These are phyloP conservation scores for Rhizophora mangle DNA, from an alignment of 345 rosid species.

Conservation along the genomic window DNA sequence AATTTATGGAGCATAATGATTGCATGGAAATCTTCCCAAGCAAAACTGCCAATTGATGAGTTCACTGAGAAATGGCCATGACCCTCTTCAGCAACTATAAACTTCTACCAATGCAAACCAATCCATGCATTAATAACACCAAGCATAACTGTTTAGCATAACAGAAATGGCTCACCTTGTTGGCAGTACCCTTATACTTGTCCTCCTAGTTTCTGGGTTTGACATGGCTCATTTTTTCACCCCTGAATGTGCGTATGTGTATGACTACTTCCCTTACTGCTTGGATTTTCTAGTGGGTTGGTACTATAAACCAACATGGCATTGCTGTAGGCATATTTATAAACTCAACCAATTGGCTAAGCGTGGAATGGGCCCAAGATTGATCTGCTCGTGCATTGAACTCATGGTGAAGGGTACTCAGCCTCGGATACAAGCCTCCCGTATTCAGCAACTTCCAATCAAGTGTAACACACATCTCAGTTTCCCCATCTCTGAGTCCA, in stretches of 20 bases:
- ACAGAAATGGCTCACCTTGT: background rate
- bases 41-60: background rate
- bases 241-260: background rate
- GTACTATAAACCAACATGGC: background rate
- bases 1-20: slow-evolving; percentile 9
- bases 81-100: background rate
- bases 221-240: background rate
- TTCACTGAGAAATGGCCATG: background rate
- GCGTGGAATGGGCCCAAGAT: background rate
- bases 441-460: background rate
- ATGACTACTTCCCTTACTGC: slow-evolving; percentile 3
- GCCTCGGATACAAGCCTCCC: background rate
- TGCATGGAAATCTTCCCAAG: slow-evolving; percentile 2
- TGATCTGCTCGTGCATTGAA: slow-evolving; percentile 14
- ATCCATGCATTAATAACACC: background rate
- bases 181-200: background rate
- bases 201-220: slow-evolving; percentile 1
- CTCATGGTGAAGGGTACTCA: background rate
- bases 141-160: background rate
- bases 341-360: slow-evolving; percentile 5
- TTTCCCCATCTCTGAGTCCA: slow-evolving; percentile 39
- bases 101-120: background rate
- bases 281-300: background rate
- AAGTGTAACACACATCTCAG: slow-evolving; percentile 29
- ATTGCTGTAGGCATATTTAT: slow-evolving; percentile 1